These are phyloP conservation scores for Raffaelea albimanens DNA, from an alignment of 2,329 filamentous ascomycete species.

Conservation along the genomic window DNA sequence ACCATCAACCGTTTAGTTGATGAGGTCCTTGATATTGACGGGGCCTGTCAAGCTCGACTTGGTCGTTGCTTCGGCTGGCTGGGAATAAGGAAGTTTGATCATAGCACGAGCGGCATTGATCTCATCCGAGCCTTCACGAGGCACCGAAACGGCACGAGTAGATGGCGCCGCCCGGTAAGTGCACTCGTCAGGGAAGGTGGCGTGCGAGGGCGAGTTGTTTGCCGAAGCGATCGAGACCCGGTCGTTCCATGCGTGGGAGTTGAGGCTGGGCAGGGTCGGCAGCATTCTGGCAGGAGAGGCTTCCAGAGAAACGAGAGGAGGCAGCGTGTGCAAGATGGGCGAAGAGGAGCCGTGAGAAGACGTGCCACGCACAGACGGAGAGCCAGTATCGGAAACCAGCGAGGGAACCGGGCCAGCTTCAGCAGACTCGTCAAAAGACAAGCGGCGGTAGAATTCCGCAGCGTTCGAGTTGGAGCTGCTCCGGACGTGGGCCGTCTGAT, in stretches of 20 bases:
- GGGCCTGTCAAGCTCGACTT: no score
- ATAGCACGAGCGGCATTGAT: no score
- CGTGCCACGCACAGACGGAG: conserved; percentile 42
- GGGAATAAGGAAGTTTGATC: no score
- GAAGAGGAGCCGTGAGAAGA: conserved; percentile 22
- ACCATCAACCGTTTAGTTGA: no score
- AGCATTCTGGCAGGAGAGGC: neutral
- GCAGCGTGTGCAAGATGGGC: conserved; percentile 32
- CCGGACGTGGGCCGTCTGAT: neutral
- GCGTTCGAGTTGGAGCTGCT: neutral
- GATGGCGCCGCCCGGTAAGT: neutral
- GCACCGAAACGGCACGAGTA: no score
- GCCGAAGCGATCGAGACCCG: no score
- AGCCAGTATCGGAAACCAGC: conserved; percentile 60
- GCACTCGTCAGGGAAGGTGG: neutral
- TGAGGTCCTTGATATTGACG: no score
- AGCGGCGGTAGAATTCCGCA: neutral
- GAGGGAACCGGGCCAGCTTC: conserved; percentile 50
- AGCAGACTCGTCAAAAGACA: conserved; percentile 30
- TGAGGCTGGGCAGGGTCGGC: neutral
- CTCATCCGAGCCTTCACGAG: no score
- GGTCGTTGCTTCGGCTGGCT: no score
- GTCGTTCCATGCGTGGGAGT: no score
- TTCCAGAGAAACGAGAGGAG: no score
- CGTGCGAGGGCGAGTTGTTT: neutral